Evolutionary conservation across 805 yeast genomes (phyloP), one percentile per base, ranked within the genome.

Genomic region (Pichia californica): DNA sequence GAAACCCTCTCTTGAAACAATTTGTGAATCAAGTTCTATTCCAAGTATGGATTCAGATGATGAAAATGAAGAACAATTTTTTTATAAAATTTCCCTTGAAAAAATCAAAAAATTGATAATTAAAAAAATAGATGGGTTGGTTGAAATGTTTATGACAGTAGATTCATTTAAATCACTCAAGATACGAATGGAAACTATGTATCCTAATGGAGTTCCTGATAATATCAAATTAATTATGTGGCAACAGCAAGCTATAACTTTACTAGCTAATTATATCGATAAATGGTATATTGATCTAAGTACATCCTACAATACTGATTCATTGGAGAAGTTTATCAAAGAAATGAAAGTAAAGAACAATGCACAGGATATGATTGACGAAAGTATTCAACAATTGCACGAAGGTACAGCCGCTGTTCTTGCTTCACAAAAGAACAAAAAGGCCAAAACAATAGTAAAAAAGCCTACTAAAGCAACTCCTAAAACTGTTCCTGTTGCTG

Each of bases 201-300:
- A 20, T 38, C 32, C 41, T 4, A 29, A 14, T 2, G 39, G 15
- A 2, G 26, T 43, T 21, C 41, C 46, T 9, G 19, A 20, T 13
- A 30, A 38, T 10, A 19, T 43, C 3, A 13, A 23, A 44, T 27
- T 53, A 53, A 11, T 55, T 58, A 13, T 3, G 51, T 48, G 3
- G 59, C 63, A 7, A 62, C 66, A 65, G 42, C 59, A 69, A 41
- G 58, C 82, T 6, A 59, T 79, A 3, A 70, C 73, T 23, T 57
- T 79, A 25, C 47, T 80, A 6, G 69, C 76, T 3, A 69, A 76
- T 3, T 70, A 69, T 47, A 60, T 75, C 2, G 56, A 59, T 16
- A 41, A 50, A 4, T 49, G 45, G n/a, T 56, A 70, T 33, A 34
- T 58, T 62, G 38, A 42, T 49, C 0, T 49, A 54, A 31, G 26